Base-by-base conservation (phyloP, 163 green algal genomes). In the Chloroidium sp. region DNA sequence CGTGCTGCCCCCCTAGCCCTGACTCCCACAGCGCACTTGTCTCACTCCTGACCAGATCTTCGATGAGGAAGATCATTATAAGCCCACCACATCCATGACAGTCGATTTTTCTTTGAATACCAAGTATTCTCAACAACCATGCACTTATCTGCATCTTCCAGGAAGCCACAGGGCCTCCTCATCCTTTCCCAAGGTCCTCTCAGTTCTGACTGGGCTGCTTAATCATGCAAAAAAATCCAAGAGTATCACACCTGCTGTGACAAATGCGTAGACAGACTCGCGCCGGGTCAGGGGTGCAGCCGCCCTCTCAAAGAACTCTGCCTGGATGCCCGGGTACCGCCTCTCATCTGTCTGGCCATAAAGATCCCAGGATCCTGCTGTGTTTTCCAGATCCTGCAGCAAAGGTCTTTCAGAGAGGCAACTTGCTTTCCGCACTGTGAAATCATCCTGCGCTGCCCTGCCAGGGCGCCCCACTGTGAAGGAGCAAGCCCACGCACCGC, bases 361-460 rank as follows among this genome's bases (percentile, higher is more conserved):
- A 90, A 98, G 92, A 86, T 98, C 94, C 94, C 94, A 98, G 62
- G 90, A 90, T 77, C 94, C 94, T 14, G 92, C 90, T 80, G 92
- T 97, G 94, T 97, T 97, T 87, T 97, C 93, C 75, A 97, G 82
- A 85, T 98, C 94, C 93, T 97, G 85, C 36, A 36, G 36, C 36
- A 36, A 36, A 36, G 36, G 36, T 36, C 36, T 36, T 36, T 36
- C 36, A 36, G 57, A 60, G 8, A 77, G 14, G 10, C 74, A 77
- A 4, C 10, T 6, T n/a, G 58, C 8, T 57, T 36, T 10, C 6
- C 6, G 13, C 61, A 62, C 57, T 75, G 69, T 60, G 74, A 8
- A 10, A 67, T 82, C 2, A 12, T 36, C 36, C 36, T 36, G 36
- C 36, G 62, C 36, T 36, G 36, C 36, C 36, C 36, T 36, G 36